Conservation (phyloP, 2,329 filamentous ascomycete species). For the Penicillium nordicum region DNA sequence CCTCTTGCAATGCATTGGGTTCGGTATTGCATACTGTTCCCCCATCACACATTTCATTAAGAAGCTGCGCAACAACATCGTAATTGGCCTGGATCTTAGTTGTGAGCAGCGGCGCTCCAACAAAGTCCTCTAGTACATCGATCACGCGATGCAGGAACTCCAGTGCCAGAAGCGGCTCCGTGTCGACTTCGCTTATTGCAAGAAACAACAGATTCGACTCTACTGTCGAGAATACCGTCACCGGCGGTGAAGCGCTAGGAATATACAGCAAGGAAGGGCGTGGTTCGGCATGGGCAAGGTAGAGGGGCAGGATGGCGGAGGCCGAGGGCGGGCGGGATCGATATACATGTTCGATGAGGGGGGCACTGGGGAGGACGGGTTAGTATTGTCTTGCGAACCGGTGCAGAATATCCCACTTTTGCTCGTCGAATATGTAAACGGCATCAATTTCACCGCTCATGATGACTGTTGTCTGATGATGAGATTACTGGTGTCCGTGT, state of each 20-base stretch:
- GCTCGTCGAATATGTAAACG: conserved; percentile 94
- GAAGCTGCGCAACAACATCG: conserved; percentile 86
- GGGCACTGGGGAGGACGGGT: conserved; percentile 56
- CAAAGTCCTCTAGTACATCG: conserved; percentile 90
- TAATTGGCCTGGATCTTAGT: conserved; percentile 86
- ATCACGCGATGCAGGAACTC: conserved; percentile 93
- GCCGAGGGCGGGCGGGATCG: conserved; percentile 75
- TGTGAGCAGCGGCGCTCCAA: conserved; percentile 80
- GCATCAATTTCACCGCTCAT: conserved; percentile 91
- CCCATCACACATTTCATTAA: conserved; percentile 95
- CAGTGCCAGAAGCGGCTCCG: conserved; percentile 82
- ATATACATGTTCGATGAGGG: conserved; percentile 86
- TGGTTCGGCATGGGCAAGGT: conserved; percentile 75
- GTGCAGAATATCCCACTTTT: conserved; percentile 63
- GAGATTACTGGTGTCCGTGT: conserved; percentile 2
- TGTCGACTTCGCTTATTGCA: conserved; percentile 78
- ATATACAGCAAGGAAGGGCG: conserved; percentile 85
- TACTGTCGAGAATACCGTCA: conserved; percentile 80
- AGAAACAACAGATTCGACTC: conserved; percentile 86
- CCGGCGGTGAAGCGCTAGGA: conserved; percentile 75
- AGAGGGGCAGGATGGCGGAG: conserved; percentile 74
- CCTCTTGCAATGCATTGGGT: conserved; percentile 83
- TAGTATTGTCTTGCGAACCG: conserved; percentile 7
- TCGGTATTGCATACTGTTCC: conserved; percentile 88
- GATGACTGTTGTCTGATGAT: conserved; percentile 38